These are phyloP conservation scores for Fusarium sp. DNA, from an alignment of 2,329 filamentous ascomycete species.

Conservation along the genomic window DNA sequence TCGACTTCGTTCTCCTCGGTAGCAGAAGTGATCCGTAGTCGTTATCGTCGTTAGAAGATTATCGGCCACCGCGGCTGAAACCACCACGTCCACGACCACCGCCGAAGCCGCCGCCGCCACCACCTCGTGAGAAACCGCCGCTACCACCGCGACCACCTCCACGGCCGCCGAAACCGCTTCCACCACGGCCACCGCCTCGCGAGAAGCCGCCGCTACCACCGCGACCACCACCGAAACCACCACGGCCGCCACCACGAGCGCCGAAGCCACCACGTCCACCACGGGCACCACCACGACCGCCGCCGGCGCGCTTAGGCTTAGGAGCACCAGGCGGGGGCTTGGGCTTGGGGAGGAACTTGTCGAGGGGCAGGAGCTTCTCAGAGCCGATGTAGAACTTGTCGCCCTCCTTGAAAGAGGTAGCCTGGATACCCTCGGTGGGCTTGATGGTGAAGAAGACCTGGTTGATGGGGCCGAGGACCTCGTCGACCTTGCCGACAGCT, in stretches of 20 bases:
- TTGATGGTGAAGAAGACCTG: slow-evolving; percentile 99
- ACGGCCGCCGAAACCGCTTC: slow-evolving; percentile 30
- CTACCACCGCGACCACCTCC: slow-evolving; percentile 43
- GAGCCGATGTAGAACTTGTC: slow-evolving; percentile 97
- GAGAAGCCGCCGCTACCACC: slow-evolving; percentile 39
- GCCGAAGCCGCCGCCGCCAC: slow-evolving; percentile 44
- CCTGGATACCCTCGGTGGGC: slow-evolving; percentile 94
- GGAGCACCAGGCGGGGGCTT: slow-evolving; percentile 76
- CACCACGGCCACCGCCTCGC: slow-evolving; percentile 48
- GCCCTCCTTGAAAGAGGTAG: slow-evolving; percentile 91
- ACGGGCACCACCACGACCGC: slow-evolving; percentile 55
- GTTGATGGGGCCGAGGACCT: slow-evolving; percentile 97
- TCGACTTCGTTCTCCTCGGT: slow-evolving; percentile 13
- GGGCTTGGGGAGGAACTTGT: slow-evolving; percentile 96
- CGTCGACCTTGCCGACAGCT: slow-evolving; percentile 94
- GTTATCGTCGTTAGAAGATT: slow-evolving; percentile 16
- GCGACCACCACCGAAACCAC: slow-evolving; percentile 52
- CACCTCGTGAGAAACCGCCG: slow-evolving; percentile 41
- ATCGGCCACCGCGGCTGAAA: slow-evolving; percentile 47
- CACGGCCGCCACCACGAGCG: slow-evolving; percentile 48
- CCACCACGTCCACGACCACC: slow-evolving; percentile 46
- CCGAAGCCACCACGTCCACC: slow-evolving; percentile 52
- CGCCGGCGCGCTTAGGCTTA: slow-evolving; percentile 70
- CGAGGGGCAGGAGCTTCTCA: slow-evolving; percentile 93
- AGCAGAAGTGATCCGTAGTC: slow-evolving; percentile 10